These are phyloP conservation scores for Melastoma malabathricum DNA, from an alignment of 345 rosid species.

Conservation along the genomic window DNA sequence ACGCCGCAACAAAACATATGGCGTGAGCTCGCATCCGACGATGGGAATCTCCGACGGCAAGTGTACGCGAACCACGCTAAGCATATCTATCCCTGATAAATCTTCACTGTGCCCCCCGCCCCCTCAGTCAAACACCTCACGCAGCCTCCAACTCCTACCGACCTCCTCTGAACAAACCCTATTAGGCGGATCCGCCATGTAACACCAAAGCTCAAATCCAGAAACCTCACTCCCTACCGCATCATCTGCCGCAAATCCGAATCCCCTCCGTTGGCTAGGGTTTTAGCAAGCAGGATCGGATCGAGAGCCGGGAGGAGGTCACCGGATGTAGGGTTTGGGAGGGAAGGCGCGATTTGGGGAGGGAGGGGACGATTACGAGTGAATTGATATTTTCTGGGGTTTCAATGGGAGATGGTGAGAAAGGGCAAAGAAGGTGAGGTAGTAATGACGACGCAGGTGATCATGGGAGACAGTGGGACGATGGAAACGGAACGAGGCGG, in stretches of 20 bases:
- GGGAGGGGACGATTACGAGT: not conserved
- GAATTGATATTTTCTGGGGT: not conserved
- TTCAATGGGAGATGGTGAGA: not conserved
- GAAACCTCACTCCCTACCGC: constrained; percentile 6
- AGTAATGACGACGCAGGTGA: not conserved
- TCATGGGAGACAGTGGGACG: too few species aligned
- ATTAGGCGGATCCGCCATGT: constrained; percentile 13
- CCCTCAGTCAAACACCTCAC: constrained; percentile 1
- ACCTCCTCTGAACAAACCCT: not conserved
- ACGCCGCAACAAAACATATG: constrained; percentile 72
- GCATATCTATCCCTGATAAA: constrained; percentile 38
- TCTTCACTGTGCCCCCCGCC: constrained; percentile 2
- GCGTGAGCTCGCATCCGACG: constrained; percentile 95
- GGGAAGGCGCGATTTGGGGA: not conserved
- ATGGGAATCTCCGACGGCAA: constrained; percentile 95
- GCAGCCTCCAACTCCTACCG: not conserved
- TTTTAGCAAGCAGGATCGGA: not conserved
- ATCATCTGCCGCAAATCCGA: not conserved
- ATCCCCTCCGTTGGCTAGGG: not conserved
- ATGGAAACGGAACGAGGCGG: too few species aligned
- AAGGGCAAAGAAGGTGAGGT: not conserved
- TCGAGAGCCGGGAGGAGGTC: not conserved
- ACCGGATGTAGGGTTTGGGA: not conserved
- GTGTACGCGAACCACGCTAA: constrained; percentile 88
- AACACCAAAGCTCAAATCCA: not conserved